Conservation (phyloP, 345 rosid species). For the Alliaria petiolata region DNA sequence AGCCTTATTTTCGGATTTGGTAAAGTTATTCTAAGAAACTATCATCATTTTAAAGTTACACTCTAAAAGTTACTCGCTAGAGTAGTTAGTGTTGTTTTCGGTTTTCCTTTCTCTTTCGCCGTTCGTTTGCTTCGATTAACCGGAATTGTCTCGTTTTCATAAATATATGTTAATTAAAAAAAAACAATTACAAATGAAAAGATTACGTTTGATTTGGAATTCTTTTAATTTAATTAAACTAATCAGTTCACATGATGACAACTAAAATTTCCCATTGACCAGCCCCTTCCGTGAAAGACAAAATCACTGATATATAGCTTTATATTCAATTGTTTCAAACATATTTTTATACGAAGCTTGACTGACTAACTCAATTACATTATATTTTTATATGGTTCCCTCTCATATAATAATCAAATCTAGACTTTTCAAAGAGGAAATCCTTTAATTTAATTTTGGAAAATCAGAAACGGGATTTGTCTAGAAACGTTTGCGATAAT, state of each 20-base stretch:
- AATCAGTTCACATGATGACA: conserved; percentile 17
- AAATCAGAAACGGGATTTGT: not conserved
- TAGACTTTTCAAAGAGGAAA: not conserved
- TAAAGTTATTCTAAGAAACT: too few relatives aligned
- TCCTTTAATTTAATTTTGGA: not conserved
- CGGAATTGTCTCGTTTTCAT: too few relatives aligned
- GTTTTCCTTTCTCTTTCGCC: too few relatives aligned
- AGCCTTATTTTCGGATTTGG: too few relatives aligned
- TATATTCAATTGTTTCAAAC: not conserved
- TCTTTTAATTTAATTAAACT: not conserved
- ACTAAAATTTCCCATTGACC: conserved; percentile 6
- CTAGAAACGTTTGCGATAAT: not conserved
- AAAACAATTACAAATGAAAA: not conserved
- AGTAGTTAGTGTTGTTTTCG: too few relatives aligned
- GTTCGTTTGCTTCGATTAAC: too few relatives aligned
- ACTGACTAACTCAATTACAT: not conserved
- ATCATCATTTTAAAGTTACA: too few relatives aligned
- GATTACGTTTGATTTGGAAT: not conserved
- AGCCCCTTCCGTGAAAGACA: conserved; percentile 13
- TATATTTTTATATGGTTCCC: not conserved
- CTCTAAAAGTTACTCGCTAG: too few relatives aligned
- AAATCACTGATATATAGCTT: not conserved
- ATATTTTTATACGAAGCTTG: conserved; percentile 7
- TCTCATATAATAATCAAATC: not conserved
- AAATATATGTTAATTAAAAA: too few relatives aligned